Evolutionary conservation across 2,329 filamentous ascomycete species (phyloP).

Genomic region (Botryotinia narcissicola): DNA sequence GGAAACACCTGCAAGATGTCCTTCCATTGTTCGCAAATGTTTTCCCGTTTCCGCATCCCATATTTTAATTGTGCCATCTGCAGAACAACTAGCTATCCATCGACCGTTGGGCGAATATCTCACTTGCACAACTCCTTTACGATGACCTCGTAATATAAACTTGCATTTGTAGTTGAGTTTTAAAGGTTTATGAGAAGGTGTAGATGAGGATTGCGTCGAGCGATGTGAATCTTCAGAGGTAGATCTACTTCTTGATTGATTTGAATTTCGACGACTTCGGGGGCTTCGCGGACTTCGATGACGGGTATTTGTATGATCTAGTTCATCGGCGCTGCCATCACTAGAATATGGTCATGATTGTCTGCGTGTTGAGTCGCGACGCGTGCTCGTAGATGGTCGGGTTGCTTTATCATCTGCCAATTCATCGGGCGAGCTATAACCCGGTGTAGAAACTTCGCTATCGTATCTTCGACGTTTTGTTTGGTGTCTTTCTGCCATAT

Average conservation of each 20-base stretch:
- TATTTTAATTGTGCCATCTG: slow-evolving; percentile 86
- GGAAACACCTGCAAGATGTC: slow-evolving; percentile 88
- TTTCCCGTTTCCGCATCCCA: slow-evolving; percentile 79
- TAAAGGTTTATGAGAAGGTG: slow-evolving; percentile 30
- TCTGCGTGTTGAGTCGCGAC: slow-evolving; percentile 28
- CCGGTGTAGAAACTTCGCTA: slow-evolving; percentile 42
- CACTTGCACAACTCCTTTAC: slow-evolving; percentile 75
- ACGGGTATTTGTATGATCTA: slow-evolving; percentile 33
- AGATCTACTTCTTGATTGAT: slow-evolving; percentile 28
- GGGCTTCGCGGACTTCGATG: slow-evolving; percentile 18
- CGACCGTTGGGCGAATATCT: slow-evolving; percentile 87
- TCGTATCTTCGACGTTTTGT: slow-evolving; percentile 38
- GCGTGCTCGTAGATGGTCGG: slow-evolving; percentile 35
- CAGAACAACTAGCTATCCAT: slow-evolving; percentile 86
- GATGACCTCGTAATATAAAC: slow-evolving; percentile 74
- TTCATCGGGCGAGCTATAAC: slow-evolving; percentile 49
- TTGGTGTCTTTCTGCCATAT: slow-evolving; percentile 27
- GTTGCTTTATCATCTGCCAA: slow-evolving; percentile 37
- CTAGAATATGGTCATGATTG: slow-evolving; percentile 31
- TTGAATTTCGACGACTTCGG: slow-evolving; percentile 11
- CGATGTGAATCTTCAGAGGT: slow-evolving; percentile 28
- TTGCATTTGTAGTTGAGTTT: slow-evolving; percentile 50
- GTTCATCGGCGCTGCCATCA: slow-evolving; percentile 34
- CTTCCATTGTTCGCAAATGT: slow-evolving; percentile 84
- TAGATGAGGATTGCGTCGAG: slow-evolving; percentile 32